These are phyloP conservation scores for Holtermanniella nyarrowii DNA, from an alignment of 768 basidiomycete genomes.

Conservation along the genomic window DNA sequence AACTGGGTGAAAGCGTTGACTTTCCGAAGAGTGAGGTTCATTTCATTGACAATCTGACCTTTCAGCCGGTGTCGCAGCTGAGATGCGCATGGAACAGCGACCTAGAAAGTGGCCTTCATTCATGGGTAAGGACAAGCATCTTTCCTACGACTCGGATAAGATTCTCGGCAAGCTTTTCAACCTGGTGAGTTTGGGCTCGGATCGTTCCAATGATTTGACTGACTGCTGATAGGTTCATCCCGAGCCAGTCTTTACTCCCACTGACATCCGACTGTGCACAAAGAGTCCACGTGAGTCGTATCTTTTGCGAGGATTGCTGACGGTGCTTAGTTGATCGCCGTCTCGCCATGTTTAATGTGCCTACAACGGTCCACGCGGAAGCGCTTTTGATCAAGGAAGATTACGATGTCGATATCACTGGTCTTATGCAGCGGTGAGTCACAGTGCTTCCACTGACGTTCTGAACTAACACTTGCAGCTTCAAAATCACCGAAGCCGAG, in stretches of 20 bases:
- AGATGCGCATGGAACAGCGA: constrained; percentile 8
- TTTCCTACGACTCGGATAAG: background rate
- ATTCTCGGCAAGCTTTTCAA: background rate
- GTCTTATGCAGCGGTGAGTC: constrained; percentile 1
- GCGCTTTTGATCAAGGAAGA: constrained; percentile 1
- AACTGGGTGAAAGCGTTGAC: constrained; percentile 10
- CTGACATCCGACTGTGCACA: background rate
- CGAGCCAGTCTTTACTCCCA: constrained; percentile 1
- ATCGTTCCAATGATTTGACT: background rate
- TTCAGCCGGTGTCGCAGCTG: constrained; percentile 14
- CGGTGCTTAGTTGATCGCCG: background rate
- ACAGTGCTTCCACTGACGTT: background rate
- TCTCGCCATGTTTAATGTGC: background rate
- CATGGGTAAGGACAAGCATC: constrained; percentile 10
- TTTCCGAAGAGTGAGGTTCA: constrained; percentile 15
- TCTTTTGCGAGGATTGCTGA: background rate
- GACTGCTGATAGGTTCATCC: constrained; percentile 1
- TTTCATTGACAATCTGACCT: background rate
- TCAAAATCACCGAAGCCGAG: constrained; percentile 12
- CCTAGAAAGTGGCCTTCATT: constrained; percentile 15
- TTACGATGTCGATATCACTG: constrained; percentile 2
- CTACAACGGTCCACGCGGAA: background rate
- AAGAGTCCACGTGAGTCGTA: background rate
- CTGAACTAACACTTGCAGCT: constrained; percentile 1
- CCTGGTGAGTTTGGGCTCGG: background rate